A percentile compares a stretch with the other conserved stretches of the same genome.
Conservation (phyloP, 192 early-diverging fungal genomes). For the Coemansia aciculifera region DNA sequence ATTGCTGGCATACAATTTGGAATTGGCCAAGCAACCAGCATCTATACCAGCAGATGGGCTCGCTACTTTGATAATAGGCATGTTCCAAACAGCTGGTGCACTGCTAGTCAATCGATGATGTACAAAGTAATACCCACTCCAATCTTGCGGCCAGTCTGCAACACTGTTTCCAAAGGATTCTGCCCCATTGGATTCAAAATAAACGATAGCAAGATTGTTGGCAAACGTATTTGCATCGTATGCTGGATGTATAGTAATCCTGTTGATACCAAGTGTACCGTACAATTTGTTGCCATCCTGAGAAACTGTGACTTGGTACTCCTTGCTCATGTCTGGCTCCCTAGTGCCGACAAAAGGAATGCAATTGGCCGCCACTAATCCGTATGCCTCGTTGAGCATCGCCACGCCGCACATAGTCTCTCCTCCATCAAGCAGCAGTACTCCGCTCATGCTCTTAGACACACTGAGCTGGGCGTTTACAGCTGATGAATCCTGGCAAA, state of each 20-base stretch:
- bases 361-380: constrained; percentile 35
- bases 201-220: constrained; percentile 34
- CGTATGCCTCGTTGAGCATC: constrained; percentile 8
- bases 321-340: not conserved
- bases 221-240: constrained; percentile 26
- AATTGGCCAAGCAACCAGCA: not conserved
- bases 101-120: constrained; percentile 10
- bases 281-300: not conserved
- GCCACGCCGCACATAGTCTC: constrained; percentile 23
- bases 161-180: constrained; percentile 2
- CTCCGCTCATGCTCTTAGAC: not conserved
- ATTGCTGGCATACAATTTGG: constrained; percentile 13
- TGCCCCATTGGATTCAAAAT: not conserved
- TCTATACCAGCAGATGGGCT: not conserved
- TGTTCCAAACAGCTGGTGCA: not conserved
- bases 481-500: not conserved
- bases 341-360: not conserved
- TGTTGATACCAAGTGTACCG: not conserved
- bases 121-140: constrained; percentile 14
- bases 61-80: not conserved
- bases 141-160: constrained; percentile 15
- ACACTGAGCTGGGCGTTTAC: not conserved
- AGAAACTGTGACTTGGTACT: constrained; percentile 9
- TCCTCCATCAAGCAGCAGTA: not conserved
- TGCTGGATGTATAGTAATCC: constrained; percentile 7